Base-by-base conservation (phyloP, 139 green algal species). In the Eudorina sp. region DNA sequence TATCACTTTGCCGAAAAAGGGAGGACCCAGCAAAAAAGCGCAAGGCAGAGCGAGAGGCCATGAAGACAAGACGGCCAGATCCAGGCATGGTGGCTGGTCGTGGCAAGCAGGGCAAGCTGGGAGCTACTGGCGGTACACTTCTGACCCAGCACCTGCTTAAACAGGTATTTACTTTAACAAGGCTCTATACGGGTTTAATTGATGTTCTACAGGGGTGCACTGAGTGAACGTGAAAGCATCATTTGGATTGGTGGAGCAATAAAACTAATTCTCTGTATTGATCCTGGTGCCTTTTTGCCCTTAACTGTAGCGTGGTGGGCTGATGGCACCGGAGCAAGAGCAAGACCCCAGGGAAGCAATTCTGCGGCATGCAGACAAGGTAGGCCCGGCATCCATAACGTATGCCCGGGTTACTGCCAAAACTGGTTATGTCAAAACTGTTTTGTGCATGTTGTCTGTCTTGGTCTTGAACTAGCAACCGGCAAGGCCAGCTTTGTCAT, bases 101-200 rank as follows among this genome's bases (percentile, higher is more conserved):
- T 16, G 96, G 96, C 70, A 90, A 93, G 27, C 91, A 92, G 25
- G 96, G 96, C 60, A 91, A 92, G 87, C 92, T 98, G 25, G 96
- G 96, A 11, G 74, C 92, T 55, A 96, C 95, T 4, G 93, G 94
- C 25, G 95, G 94, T 79, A 97, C 96, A 0, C 92, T 98, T 46
- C 95, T 98, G 18, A 98, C 96, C 27, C 96, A 98, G 86, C 94
- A 98, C 84, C 90, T 98, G 80, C 90, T 98, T 51, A 96, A 96
- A 72, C 91, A 94, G 62, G 84, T 86, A n/a, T 31, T n/a, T n/a
- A n/a, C n/a, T n/a, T n/a, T n/a, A n/a, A n/a, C n/a, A n/a, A n/a
- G n/a, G n/a, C n/a, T n/a, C n/a, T n/a, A n/a, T n/a, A n/a, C n/a
- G n/a, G n/a, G n/a, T n/a, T n/a, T n/a, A n/a, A n/a, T n/a, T n/a